These are phyloP conservation scores for Gypsophila paniculata DNA, from an alignment of 179 eudicot genomes.

Conservation along the genomic window DNA sequence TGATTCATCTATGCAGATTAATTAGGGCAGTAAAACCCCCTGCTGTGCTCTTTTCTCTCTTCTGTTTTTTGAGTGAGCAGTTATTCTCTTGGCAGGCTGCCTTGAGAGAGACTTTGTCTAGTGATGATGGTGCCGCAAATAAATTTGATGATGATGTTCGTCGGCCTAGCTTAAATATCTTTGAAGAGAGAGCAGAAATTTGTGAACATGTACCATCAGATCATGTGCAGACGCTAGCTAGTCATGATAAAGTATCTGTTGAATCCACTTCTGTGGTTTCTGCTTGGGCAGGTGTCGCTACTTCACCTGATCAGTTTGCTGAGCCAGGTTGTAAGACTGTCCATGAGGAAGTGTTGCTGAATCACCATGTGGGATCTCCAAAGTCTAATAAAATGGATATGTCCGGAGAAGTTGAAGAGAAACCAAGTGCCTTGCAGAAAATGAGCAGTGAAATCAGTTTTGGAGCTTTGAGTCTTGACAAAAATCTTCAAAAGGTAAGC, in stretches of 20 bases:
- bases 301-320: slow-evolving; percentile 33
- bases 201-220: slow-evolving; percentile 43
- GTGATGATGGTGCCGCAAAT: slow-evolving; percentile 37
- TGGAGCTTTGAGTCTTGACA: slow-evolving; percentile 56
- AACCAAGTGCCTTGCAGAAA: slow-evolving; percentile 42
- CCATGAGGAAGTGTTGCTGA: slow-evolving; percentile 37
- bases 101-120: slow-evolving; percentile 35
- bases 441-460: slow-evolving; percentile 52
- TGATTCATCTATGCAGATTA: not conserved
- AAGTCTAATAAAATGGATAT: slow-evolving; percentile 39
- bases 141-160: slow-evolving; percentile 39
- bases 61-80: slow-evolving; percentile 7
- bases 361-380: slow-evolving; percentile 49
- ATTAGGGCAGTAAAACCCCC: not conserved
- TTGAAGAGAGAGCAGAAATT: slow-evolving; percentile 41
- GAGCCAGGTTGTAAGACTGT: slow-evolving; percentile 35
- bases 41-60: not conserved
- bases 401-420: slow-evolving; percentile 45
- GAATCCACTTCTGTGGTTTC: slow-evolving; percentile 31
- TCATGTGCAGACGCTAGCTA: slow-evolving; percentile 60
- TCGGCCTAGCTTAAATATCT: slow-evolving; percentile 31
- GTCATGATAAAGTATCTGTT: slow-evolving; percentile 48
- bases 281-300: slow-evolving; percentile 27
- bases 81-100: slow-evolving; percentile 43
- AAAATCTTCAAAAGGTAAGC: slow-evolving; percentile 55